Conservation (phyloP, 2,329 filamentous ascomycete species). For the Talaromyces sp. region DNA sequence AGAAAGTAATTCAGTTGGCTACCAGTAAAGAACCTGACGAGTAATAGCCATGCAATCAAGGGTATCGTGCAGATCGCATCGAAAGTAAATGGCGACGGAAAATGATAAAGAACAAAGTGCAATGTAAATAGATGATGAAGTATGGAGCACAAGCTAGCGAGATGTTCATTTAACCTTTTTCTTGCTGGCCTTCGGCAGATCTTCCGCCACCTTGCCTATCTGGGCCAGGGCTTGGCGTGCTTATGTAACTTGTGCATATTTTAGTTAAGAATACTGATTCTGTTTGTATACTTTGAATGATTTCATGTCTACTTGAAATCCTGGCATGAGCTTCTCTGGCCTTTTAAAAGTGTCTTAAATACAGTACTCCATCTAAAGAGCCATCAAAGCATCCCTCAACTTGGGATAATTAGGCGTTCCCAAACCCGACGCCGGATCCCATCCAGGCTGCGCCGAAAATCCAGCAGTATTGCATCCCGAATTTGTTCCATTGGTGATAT, state of each 20-base stretch:
- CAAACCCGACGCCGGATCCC: conserved; percentile 32
- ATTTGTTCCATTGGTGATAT: conserved; percentile 10
- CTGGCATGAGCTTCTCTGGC: neutral
- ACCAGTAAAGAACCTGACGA: neutral
- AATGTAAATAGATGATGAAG: neutral
- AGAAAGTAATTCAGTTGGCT: neutral
- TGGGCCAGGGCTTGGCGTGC: conserved; percentile 7
- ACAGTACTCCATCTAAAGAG: neutral
- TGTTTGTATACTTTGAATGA: too few species aligned
- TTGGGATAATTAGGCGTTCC: conserved; percentile 27
- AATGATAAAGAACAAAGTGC: neutral
- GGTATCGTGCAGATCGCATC: neutral
- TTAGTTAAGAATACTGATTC: neutral
- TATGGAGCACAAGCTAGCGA: too few species aligned
- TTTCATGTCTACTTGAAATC: neutral
- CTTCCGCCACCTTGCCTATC: conserved; percentile 7
- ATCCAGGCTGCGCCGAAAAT: conserved; percentile 22
- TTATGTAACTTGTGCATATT: neutral
- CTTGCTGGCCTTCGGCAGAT: neutral
- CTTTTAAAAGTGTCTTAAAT: neutral
- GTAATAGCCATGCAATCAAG: neutral
- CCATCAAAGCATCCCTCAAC: conserved; percentile 13
- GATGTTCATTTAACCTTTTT: conserved; percentile 12
- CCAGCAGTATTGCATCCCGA: conserved; percentile 11
- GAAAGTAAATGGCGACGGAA: neutral